Conservation (phyloP, 2,329 filamentous ascomycete genomes). For the Alternaria consortialis region DNA sequence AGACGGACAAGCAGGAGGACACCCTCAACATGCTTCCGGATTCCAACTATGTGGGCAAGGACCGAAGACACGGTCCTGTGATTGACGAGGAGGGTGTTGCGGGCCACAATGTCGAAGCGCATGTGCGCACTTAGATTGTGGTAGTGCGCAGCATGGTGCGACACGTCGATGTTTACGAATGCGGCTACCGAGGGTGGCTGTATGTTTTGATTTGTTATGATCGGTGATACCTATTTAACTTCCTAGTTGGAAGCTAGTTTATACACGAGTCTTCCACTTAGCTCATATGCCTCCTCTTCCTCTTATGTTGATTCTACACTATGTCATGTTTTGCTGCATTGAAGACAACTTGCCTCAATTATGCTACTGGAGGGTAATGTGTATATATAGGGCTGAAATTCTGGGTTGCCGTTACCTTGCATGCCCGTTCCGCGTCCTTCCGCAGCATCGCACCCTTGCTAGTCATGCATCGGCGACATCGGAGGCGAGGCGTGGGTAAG, state of each 20-base stretch:
- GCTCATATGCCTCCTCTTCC: background rate
- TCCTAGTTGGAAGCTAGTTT: background rate
- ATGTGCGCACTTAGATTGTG: background rate
- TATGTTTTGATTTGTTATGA: background rate
- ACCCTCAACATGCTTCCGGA: conserved; percentile 68
- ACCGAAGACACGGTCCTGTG: conserved; percentile 38
- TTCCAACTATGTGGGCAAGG: conserved; percentile 45
- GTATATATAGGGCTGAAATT: background rate
- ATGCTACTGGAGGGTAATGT: background rate
- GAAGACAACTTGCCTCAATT: background rate
- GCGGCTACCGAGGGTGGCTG: background rate
- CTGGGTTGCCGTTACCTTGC: background rate
- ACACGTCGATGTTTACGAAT: background rate
- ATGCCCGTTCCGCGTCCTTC: background rate
- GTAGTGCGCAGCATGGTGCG: background rate
- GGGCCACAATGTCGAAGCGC: conserved; percentile 1
- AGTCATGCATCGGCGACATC: background rate
- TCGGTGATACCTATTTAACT: conserved; percentile 8
- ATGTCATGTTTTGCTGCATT: background rate
- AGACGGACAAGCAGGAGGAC: conserved; percentile 74
- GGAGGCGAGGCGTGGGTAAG: background rate
- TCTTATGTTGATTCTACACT: background rate
- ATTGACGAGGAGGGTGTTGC: conserved; percentile 22
- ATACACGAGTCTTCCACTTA: background rate
- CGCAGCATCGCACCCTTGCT: background rate